Evolutionary conservation across 2,329 filamentous ascomycete genomes (phyloP).

Genomic region (Didymella lethalis): DNA sequence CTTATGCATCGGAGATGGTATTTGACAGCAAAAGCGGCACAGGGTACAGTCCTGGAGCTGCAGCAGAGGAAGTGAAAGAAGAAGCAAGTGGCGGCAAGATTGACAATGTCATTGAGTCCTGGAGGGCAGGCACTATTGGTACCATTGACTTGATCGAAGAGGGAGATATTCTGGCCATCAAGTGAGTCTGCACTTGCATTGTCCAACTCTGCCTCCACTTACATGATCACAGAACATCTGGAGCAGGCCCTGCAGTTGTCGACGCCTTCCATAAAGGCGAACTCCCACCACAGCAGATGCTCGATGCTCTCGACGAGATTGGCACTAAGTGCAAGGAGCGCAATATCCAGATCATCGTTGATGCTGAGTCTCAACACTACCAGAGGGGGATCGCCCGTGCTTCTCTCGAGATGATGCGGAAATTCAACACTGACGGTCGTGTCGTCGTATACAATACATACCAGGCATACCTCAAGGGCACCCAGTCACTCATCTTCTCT

Average conservation of each 20-base stretch:
- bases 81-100: conserved; percentile 12
- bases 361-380: conserved; percentile 58
- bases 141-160: conserved; percentile 41
- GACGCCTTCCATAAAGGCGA: conserved; percentile 49
- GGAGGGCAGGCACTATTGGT: conserved; percentile 39
- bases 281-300: conserved; percentile 53
- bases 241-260: conserved; percentile 54
- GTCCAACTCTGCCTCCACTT: conserved; percentile 12
- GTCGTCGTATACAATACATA: conserved; percentile 74
- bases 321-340: conserved; percentile 51
- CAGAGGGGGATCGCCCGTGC: conserved; percentile 58
- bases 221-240: conserved; percentile 50
- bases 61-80: conserved; percentile 23
- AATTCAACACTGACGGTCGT: conserved; percentile 57
- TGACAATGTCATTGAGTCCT: conserved; percentile 49
- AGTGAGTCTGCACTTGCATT: conserved; percentile 25
- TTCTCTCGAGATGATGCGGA: conserved; percentile 63
- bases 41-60: conserved; percentile 19
- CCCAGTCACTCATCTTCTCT: conserved; percentile 50
- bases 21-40: conserved; percentile 51
- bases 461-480: conserved; percentile 64
- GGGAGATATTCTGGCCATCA: conserved; percentile 46
- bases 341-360: conserved; percentile 55
- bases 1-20: conserved; percentile 76
- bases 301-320: conserved; percentile 54